Conservation (phyloP, 148 eudicot genomes). For the Camellia japonica region DNA sequence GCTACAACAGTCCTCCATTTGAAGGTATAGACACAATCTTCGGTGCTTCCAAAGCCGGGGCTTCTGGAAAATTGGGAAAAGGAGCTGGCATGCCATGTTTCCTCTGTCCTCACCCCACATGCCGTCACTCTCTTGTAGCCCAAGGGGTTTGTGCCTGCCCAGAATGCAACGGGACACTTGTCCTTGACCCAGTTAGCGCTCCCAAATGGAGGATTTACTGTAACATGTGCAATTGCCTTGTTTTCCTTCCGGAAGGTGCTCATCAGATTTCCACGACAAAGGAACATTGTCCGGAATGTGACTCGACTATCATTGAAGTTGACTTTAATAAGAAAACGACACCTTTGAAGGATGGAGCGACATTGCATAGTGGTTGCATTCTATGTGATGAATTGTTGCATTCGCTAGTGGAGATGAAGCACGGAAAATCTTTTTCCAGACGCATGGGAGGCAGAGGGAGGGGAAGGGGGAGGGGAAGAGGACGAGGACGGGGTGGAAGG, state of each 20-base stretch:
- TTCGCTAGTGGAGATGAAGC: slow-evolving; percentile 84
- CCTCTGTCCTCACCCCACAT: slow-evolving; percentile 94
- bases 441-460: slow-evolving; percentile 67
- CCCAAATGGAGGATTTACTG: slow-evolving; percentile 93
- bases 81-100: slow-evolving; percentile 98
- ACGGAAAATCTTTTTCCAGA: slow-evolving; percentile 67
- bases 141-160: slow-evolving; percentile 99
- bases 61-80: slow-evolving; percentile 62
- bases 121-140: slow-evolving; percentile 67
- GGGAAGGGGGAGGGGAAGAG: slow-evolving; percentile 54
- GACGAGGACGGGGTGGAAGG: slow-evolving; percentile 64
- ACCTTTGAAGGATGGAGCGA: slow-evolving; percentile 72
- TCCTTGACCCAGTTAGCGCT: slow-evolving; percentile 89
- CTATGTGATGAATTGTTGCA: slow-evolving; percentile 87
- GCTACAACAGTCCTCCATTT: slow-evolving; percentile 92
- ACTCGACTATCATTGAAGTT: slow-evolving; percentile 74
- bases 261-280: slow-evolving; percentile 77
- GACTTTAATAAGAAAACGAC: slow-evolving; percentile 92
- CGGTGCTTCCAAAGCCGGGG: slow-evolving; percentile 56
- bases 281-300: slow-evolving; percentile 80
- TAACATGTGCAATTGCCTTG: slow-evolving; percentile 89
- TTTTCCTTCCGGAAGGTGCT: slow-evolving; percentile 85
- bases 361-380: slow-evolving; percentile 73
- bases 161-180: slow-evolving; percentile 86
- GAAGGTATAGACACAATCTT: slow-evolving; percentile 72